A percentile compares a stretch with the other conserved stretches of the same genome.
phyloP scores from a whole-genome alignment of 2,329 filamentous ascomycete genomes.

The Arthrobotrys megalospora region DNA sequence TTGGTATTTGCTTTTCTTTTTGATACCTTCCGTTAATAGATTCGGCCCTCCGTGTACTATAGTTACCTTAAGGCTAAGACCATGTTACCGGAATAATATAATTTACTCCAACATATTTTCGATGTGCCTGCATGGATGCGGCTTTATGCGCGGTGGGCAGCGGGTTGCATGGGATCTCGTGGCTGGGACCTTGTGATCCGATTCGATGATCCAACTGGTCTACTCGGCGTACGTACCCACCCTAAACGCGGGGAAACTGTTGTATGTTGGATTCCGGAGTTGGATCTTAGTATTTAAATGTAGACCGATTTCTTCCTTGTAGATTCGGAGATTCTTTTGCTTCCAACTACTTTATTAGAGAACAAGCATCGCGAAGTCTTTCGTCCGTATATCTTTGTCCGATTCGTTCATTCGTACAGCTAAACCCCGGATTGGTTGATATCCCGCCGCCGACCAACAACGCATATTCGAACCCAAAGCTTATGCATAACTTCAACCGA shows the following conservation, averaged over 20 bases:
- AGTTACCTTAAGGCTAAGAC: background rate
- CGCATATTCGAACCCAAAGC: conserved; percentile 18
- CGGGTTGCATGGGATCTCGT: conserved; percentile 45
- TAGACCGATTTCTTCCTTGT: background rate
- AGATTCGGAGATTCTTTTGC: background rate
- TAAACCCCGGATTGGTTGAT: conserved; percentile 1
- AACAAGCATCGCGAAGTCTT: background rate
- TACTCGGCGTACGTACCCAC: conserved; percentile 4
- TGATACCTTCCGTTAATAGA: background rate
- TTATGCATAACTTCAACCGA: background rate
- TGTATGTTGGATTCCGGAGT: conserved; percentile 22
- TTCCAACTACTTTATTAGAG: background rate
- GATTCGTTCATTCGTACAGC: conserved; percentile 12
- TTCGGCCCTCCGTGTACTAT: background rate
- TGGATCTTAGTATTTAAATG: conserved; percentile 22
- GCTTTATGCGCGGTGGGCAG: background rate
- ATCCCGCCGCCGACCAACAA: conserved; percentile 26
- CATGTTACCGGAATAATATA: too few species aligned
- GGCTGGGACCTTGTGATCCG: conserved; percentile 53
- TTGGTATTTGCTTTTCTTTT: background rate
- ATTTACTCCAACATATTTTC: background rate
- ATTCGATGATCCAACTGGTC: conserved; percentile 38
- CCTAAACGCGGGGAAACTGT: conserved; percentile 43
- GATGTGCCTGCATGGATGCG: background rate
- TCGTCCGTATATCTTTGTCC: background rate